Percentiles rank a stretch among this genome's conserved stretches.
Evolutionary conservation across 2,329 filamentous ascomycete genomes (phyloP).

Genomic region (Microsporum canis): DNA sequence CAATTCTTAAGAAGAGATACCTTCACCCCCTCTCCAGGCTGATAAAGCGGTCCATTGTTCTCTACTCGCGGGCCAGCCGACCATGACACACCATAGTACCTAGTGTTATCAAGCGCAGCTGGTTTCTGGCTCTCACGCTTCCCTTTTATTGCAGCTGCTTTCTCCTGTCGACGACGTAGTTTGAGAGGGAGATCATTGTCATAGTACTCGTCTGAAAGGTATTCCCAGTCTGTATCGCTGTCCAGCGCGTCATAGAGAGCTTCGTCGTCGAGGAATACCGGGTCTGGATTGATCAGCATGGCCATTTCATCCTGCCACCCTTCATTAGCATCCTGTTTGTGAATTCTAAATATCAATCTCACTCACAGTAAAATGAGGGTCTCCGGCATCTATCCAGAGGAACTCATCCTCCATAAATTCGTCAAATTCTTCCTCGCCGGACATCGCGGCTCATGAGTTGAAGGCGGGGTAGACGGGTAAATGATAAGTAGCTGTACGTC

Average conservation of each 20-base stretch:
- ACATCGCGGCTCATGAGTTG: constrained; percentile 11
- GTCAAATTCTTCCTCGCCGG: constrained; percentile 17
- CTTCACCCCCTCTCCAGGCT: constrained; percentile 31
- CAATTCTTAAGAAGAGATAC: constrained; percentile 38
- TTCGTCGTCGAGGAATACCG: constrained; percentile 23
- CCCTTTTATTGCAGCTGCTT: background rate
- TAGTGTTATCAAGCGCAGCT: background rate
- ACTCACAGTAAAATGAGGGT: constrained; percentile 7
- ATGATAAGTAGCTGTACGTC: background rate
- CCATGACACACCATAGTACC: constrained; percentile 34
- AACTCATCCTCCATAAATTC: constrained; percentile 11
- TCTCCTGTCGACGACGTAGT: background rate
- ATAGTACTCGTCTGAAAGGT: constrained; percentile 20
- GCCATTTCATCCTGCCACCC: constrained; percentile 23
- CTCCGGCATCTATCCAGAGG: constrained; percentile 12
- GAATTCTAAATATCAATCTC: background rate
- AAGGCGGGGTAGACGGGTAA: background rate
- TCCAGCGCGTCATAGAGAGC: constrained; percentile 20
- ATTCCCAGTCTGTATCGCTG: constrained; percentile 23
- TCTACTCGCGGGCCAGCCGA: constrained; percentile 26
- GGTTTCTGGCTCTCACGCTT: constrained; percentile 1
- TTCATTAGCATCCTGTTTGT: background rate
- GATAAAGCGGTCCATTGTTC: constrained; percentile 21
- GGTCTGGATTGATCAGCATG: constrained; percentile 21
- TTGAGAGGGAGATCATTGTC: constrained; percentile 14